phyloP scores from a whole-genome alignment of 495 filamentous ascomycete genomes.

The Lophiotrema nucula region DNA sequence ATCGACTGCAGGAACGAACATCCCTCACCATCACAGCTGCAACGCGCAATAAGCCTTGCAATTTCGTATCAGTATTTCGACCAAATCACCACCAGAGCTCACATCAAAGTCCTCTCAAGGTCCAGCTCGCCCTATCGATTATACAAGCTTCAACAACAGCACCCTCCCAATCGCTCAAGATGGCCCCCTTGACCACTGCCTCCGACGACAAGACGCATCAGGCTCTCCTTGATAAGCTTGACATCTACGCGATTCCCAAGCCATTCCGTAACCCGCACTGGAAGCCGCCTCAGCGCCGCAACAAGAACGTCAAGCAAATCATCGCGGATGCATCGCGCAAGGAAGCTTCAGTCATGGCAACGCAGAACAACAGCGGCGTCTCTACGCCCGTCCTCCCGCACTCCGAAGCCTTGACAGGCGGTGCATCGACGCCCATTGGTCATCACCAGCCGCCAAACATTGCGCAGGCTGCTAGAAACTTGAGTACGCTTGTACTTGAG shows the following conservation, averaged over 20 bases:
- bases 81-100: too few relatives aligned
- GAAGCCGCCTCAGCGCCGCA: slow-evolving; percentile 89
- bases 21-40: background rate
- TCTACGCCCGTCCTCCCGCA: slow-evolving; percentile 64
- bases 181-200: slow-evolving; percentile 46
- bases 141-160: background rate
- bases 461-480: slow-evolving; percentile 76
- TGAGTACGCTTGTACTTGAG: slow-evolving; percentile 82
- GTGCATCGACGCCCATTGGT: slow-evolving; percentile 59
- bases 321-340: slow-evolving; percentile 84
- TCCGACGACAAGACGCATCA: slow-evolving; percentile 44
- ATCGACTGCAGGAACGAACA: background rate
- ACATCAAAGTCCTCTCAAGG: too few relatives aligned
- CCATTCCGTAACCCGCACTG: slow-evolving; percentile 85
- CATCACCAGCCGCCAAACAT: slow-evolving; percentile 60
- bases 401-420: slow-evolving; percentile 39
- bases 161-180: slow-evolving; percentile 18
- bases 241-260: slow-evolving; percentile 77
- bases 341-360: slow-evolving; percentile 72
- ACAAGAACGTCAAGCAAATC: slow-evolving; percentile 97
- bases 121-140: too few relatives aligned
- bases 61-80: too few relatives aligned
- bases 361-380: slow-evolving; percentile 77
- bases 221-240: slow-evolving; percentile 74
- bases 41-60: background rate